A percentile compares a stretch with the other conserved stretches of the same genome.
Evolutionary conservation across 768 basidiomycete species (phyloP).

Genomic region (Psilocybe cyanescens): DNA sequence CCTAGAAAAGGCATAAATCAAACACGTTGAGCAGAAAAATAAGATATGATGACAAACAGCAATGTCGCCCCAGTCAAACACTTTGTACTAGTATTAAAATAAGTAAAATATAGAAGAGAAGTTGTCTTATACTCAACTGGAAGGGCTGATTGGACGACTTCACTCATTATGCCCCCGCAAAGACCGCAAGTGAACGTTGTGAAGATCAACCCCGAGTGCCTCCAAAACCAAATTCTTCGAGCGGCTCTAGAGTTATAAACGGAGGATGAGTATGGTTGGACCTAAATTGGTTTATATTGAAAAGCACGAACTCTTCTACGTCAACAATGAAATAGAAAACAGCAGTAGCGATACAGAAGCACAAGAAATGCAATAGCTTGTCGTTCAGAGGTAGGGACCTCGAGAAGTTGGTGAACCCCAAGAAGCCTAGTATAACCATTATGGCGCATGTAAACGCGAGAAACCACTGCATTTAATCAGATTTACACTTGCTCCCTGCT

Average conservation of each 20-base stretch:
- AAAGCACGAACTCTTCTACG: slow-evolving; percentile 74
- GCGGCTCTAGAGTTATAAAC: slow-evolving; percentile 55
- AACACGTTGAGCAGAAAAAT: neutral
- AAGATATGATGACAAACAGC: slow-evolving; percentile 45
- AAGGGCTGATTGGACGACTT: slow-evolving; percentile 78
- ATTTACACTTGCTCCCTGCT: neutral
- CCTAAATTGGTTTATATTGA: neutral
- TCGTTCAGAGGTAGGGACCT: slow-evolving; percentile 71
- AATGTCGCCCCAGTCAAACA: slow-evolving; percentile 75
- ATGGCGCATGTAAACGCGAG: slow-evolving; percentile 68
- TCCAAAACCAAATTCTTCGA: slow-evolving; percentile 87
- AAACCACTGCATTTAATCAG: slow-evolving; percentile 67
- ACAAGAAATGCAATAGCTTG: slow-evolving; percentile 81
- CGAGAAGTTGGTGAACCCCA: slow-evolving; percentile 78
- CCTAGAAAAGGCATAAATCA: slow-evolving; percentile 44
- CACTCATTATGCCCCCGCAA: slow-evolving; percentile 80
- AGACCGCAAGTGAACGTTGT: slow-evolving; percentile 75
- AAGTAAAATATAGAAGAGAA: neutral
- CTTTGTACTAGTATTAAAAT: slow-evolving; percentile 53
- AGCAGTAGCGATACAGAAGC: slow-evolving; percentile 73
- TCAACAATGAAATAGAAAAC: slow-evolving; percentile 90
- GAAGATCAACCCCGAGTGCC: slow-evolving; percentile 69
- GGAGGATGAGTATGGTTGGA: neutral
- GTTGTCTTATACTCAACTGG: slow-evolving; percentile 53
- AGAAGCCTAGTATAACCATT: slow-evolving; percentile 71